phyloP scores from a whole-genome alignment of 768 basidiomycete genomes.

The Hygrophoropsis aurantiaca region DNA sequence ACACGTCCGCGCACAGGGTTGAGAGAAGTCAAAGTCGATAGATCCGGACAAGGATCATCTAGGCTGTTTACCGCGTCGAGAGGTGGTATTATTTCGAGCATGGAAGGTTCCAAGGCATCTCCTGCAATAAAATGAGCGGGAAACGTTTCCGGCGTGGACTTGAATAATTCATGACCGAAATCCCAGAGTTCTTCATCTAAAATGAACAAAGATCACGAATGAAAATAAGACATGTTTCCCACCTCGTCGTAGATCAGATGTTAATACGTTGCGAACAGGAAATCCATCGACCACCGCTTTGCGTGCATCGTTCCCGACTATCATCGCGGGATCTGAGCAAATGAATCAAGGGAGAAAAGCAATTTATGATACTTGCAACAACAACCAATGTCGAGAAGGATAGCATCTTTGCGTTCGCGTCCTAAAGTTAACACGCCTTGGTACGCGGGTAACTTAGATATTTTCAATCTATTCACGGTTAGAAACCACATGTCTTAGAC shows the following conservation, averaged over 20 bases:
- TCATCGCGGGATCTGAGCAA: constrained; percentile 3
- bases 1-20: constrained; percentile 42
- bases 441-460: constrained; percentile 6
- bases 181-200: constrained; percentile 49
- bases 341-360: not conserved
- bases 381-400: constrained; percentile 40
- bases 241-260: constrained; percentile 35
- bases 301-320: constrained; percentile 35
- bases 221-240: not conserved
- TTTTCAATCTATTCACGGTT: not conserved
- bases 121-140: constrained; percentile 52
- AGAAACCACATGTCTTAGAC: not conserved
- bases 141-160: constrained; percentile 46
- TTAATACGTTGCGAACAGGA: constrained; percentile 30
- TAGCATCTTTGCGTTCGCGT: constrained; percentile 27
- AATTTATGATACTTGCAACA: constrained; percentile 25
- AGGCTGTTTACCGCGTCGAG: constrained; percentile 17
- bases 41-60: constrained; percentile 16
- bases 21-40: constrained; percentile 36
- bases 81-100: constrained; percentile 34
- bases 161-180: constrained; percentile 57
- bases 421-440: constrained; percentile 26
- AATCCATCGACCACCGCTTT: constrained; percentile 37
- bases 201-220: not conserved
- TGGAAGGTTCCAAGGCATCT: constrained; percentile 44